Evolutionary conservation across 2,329 filamentous ascomycete genomes (phyloP).

Genomic region (Penicillium sp.): DNA sequence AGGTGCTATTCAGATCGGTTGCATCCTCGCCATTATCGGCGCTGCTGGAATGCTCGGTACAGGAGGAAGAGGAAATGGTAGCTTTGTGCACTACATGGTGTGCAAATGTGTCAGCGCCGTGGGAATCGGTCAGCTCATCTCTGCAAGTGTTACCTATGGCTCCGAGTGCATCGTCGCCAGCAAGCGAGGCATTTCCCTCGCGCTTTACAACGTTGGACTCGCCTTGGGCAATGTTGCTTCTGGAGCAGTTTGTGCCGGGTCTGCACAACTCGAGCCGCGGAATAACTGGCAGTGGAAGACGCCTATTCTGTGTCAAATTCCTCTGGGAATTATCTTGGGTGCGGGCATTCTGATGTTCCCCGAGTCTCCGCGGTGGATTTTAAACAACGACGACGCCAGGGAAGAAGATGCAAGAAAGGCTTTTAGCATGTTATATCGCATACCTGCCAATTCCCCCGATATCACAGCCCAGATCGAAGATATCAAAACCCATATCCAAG

Average conservation of each 20-base stretch:
- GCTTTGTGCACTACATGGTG: constrained; percentile 26
- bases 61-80: constrained; percentile 11
- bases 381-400: constrained; percentile 12
- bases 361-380: constrained; percentile 27
- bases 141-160: constrained; percentile 20
- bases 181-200: constrained; percentile 22
- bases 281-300: constrained; percentile 32
- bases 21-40: constrained; percentile 21
- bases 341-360: constrained; percentile 25
- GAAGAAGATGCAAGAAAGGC: constrained; percentile 23
- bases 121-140: constrained; percentile 21
- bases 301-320: constrained; percentile 30
- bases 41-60: constrained; percentile 28
- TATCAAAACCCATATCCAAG: constrained; percentile 23
- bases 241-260: constrained; percentile 26
- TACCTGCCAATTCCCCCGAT: constrained; percentile 17
- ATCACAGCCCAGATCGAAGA: constrained; percentile 25
- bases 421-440: constrained; percentile 19
- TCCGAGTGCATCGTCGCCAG: constrained; percentile 24
- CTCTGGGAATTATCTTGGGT: constrained; percentile 23
- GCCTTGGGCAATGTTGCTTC: constrained; percentile 26
- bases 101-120: constrained; percentile 25
- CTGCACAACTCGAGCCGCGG: constrained; percentile 18
- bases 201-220: constrained; percentile 26
- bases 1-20: constrained; percentile 23